Conservation (phyloP, 2,329 filamentous ascomycete species). For the Nigrograna mackinnonii region DNA sequence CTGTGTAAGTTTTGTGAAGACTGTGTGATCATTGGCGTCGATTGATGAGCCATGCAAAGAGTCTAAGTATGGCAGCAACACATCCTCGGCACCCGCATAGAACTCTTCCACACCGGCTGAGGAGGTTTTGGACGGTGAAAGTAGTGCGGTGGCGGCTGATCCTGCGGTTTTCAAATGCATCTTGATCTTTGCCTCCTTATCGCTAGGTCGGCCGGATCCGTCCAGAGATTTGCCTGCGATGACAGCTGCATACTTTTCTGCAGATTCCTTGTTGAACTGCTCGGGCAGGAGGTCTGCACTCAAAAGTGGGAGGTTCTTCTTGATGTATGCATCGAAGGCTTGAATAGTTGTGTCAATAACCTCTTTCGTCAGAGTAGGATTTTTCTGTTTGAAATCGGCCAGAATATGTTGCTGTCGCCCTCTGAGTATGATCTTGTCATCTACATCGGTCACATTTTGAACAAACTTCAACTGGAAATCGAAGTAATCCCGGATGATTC, state of each 20-base stretch:
- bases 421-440: conserved; percentile 63
- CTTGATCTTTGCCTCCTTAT: conserved; percentile 84
- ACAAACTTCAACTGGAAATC: conserved; percentile 82
- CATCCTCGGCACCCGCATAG: conserved; percentile 63
- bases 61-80: conserved; percentile 84
- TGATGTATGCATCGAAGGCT: conserved; percentile 61
- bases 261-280: conserved; percentile 51
- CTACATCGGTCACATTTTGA: conserved; percentile 81
- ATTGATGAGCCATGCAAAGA: conserved; percentile 59
- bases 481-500: conserved; percentile 83
- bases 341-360: conserved; percentile 53
- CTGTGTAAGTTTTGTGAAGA: conserved; percentile 85
- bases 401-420: conserved; percentile 81
- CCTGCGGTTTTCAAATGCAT: conserved; percentile 76
- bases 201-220: conserved; percentile 61
- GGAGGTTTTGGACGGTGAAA: conserved; percentile 28
- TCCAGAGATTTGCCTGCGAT: conserved; percentile 59
- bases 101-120: conserved; percentile 50
- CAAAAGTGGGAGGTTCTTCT: conserved; percentile 68
- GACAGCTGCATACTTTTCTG: conserved; percentile 58
- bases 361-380: conserved; percentile 48
- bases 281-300: conserved; percentile 48
- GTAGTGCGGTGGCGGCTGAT: conserved; percentile 57
- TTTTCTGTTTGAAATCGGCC: conserved; percentile 63
- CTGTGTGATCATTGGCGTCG: conserved; percentile 65